Evolutionary conservation across 306 rosid species (phyloP), one percentile per base, ranked within the genome.

Genomic region (Prunus kanzakura): DNA sequence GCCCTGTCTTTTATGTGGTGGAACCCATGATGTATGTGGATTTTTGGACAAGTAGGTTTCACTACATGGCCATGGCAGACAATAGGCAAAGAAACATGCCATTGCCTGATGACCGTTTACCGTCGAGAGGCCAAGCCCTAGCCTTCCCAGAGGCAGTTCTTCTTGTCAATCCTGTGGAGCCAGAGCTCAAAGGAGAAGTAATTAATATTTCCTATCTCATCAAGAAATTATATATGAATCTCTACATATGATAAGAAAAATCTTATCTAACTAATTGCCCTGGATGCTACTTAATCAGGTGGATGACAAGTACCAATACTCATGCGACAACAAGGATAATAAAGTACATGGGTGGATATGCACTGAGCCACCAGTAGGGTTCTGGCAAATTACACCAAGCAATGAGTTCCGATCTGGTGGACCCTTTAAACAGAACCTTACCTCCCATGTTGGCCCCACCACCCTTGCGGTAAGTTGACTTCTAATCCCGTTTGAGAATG

Each of bases 141-240:
- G 89, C 84, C 20, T 82, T 80, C 80, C 87, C 89, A 2, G 89
- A 86, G 75, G 89, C 89, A 29, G 89, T 82, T 29, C 75, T 77
- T 13, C 85, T 86, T 29, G 50, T 78, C 2, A 72, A 83, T 68
- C 89, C 89, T 14, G 1, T 86, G 3, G 89, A 86, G 72, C 83
- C 87, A 0, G 79, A 71, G 9, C n/a, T 86, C 29, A 80, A 80
- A 46, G 89, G 89, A 50, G 85, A 86, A 84, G 89, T 86, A 54
- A 3, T 8, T 38, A 27, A 20, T 20, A 8, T 61, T 61, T 61
- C 65, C 11, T 12, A 2, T 13, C 11, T 61, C n/a, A 49, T 19
- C 9, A 29, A 29, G 43, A 38, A 38, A 38, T 38, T 0, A 38
- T 38, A 38, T 38, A 38, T 35, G 43, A 35, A 35, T 38, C 43